These are phyloP conservation scores for Camelina hispida DNA, from an alignment of 345 rosid genomes.

Conservation along the genomic window DNA sequence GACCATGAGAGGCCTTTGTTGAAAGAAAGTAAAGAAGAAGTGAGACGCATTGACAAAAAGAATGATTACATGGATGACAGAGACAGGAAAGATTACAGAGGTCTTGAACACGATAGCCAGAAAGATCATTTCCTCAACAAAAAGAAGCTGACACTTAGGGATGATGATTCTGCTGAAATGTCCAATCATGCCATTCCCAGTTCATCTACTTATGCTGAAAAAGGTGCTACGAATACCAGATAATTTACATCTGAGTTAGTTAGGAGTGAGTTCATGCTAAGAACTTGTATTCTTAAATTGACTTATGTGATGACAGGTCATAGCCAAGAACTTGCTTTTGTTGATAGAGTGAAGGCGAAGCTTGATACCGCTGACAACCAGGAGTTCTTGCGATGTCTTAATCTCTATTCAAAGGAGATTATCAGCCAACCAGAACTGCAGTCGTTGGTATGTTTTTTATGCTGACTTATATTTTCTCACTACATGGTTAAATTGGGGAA, in stretches of 20 bases:
- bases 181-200: constrained; percentile 55
- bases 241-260: constrained; percentile 7
- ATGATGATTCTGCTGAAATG: constrained; percentile 59
- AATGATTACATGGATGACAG: constrained; percentile 75
- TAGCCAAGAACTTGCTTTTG: constrained; percentile 77
- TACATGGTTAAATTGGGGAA: not conserved
- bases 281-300: constrained; percentile 16
- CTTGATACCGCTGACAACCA: constrained; percentile 71
- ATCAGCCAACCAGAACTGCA: constrained; percentile 79
- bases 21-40: constrained; percentile 70
- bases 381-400: constrained; percentile 84
- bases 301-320: constrained; percentile 55
- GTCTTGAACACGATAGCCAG: constrained; percentile 63
- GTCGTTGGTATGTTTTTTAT: constrained; percentile 68
- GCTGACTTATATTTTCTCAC: not conserved
- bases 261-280: constrained; percentile 3
- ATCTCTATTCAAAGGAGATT: constrained; percentile 79
- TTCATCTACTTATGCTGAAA: constrained; percentile 72
- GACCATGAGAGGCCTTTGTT: constrained; percentile 62
- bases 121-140: constrained; percentile 66
- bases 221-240: constrained; percentile 67
- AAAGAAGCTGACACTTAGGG: constrained; percentile 48
- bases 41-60: constrained; percentile 71
- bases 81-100: constrained; percentile 67
- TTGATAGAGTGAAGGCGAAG: constrained; percentile 84